These are phyloP conservation scores for Ochetophila trinervis DNA, from an alignment of 306 rosid species.

Conservation along the genomic window DNA sequence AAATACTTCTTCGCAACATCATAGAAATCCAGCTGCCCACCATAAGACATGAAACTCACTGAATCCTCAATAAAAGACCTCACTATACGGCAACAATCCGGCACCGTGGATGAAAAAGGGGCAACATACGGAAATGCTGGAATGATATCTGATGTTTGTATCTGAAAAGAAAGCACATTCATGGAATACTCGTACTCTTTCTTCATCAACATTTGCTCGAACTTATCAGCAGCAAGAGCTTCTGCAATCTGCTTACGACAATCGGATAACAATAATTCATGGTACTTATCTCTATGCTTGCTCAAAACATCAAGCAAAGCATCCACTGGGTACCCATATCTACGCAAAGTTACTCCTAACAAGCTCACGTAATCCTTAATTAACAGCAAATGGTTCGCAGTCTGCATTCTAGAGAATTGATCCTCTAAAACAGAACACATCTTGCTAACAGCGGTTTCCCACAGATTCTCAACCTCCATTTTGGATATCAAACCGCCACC, in stretches of 20 bases:
- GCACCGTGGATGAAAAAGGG: slow-evolving; percentile 88
- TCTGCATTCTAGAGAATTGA: slow-evolving; percentile 98
- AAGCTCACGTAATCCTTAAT: slow-evolving; percentile 96
- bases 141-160: slow-evolving; percentile 73
- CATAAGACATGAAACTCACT: slow-evolving; percentile 95
- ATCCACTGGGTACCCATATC: slow-evolving; percentile 92
- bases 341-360: slow-evolving; percentile 79
- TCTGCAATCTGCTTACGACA: slow-evolving; percentile 90
- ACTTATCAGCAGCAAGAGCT: slow-evolving; percentile 81
- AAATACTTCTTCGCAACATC: slow-evolving; percentile 90
- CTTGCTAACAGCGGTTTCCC: slow-evolving; percentile 97
- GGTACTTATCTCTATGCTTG: slow-evolving; percentile 97
- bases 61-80: slow-evolving; percentile 96
- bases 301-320: slow-evolving; percentile 94
- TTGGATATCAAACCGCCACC: slow-evolving; percentile 90
- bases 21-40: slow-evolving; percentile 94
- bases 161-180: slow-evolving; percentile 96
- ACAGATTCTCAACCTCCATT: slow-evolving; percentile 91
- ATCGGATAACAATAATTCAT: slow-evolving; percentile 84
- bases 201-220: slow-evolving; percentile 97
- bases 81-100: slow-evolving; percentile 95
- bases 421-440: slow-evolving; percentile 99
- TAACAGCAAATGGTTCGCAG: slow-evolving; percentile 88
- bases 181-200: slow-evolving; percentile 95
- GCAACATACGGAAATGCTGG: slow-evolving; percentile 96